phyloP scores from a whole-genome alignment of 257 asterid genomes.

The Knoxia roxburghii region DNA sequence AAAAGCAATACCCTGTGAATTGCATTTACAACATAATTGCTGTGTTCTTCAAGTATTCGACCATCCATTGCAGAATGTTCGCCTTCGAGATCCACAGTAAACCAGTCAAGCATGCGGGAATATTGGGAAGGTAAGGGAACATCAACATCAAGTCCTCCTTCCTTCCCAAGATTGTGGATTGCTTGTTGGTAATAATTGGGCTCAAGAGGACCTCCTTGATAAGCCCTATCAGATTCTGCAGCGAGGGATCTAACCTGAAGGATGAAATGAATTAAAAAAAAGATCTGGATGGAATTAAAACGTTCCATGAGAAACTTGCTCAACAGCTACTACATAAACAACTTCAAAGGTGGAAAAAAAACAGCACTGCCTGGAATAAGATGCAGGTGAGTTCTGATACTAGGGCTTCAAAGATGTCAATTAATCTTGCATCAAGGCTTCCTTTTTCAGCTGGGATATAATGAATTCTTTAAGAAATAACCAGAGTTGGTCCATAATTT shows the following conservation, averaged over 20 bases:
- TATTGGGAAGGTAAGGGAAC: slow-evolving; percentile 60
- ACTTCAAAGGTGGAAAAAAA: background rate
- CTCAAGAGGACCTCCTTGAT: slow-evolving; percentile 86
- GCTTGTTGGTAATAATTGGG: slow-evolving; percentile 46
- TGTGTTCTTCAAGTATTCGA: slow-evolving; percentile 90
- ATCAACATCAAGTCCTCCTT: slow-evolving; percentile 42
- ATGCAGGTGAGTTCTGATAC: background rate
- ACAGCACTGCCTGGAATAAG: background rate
- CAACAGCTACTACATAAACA: background rate
- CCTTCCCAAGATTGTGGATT: slow-evolving; percentile 27
- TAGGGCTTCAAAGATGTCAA: background rate
- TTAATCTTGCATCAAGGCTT: background rate
- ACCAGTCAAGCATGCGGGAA: slow-evolving; percentile 88
- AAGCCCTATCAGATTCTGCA: slow-evolving; percentile 92
- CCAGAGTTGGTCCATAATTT: background rate
- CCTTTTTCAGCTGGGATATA: background rate
- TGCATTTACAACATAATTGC: slow-evolving; percentile 94
- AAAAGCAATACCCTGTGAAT: slow-evolving; percentile 83
- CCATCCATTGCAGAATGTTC: slow-evolving; percentile 99
- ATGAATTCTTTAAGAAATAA: background rate
- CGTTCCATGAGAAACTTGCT: background rate
- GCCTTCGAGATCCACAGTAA: slow-evolving; percentile 97
- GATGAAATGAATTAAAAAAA: background rate
- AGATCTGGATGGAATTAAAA: background rate
- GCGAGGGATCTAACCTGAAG: slow-evolving; percentile 88